A percentile compares a stretch with the other conserved stretches of the same genome.
phyloP scores from a whole-genome alignment of 2,329 filamentous ascomycete species.

The Xylariaceae sp. region DNA sequence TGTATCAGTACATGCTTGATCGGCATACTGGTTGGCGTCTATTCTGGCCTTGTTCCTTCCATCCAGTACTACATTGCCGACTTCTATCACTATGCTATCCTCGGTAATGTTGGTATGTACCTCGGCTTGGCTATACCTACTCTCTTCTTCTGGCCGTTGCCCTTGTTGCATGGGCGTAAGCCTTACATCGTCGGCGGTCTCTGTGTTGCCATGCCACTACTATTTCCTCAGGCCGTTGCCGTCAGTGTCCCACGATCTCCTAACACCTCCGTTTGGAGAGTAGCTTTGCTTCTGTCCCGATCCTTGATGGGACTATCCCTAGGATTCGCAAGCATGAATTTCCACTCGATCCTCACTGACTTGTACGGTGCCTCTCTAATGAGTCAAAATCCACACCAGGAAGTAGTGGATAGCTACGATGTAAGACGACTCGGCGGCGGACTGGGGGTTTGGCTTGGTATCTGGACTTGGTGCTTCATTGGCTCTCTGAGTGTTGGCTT shows the following conservation, averaged over 20 bases:
- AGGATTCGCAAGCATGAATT: constrained; percentile 74
- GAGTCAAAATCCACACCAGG: constrained; percentile 66
- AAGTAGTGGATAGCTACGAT: constrained; percentile 61
- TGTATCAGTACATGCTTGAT: constrained; percentile 69
- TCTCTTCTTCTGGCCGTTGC: constrained; percentile 67
- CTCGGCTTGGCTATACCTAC: constrained; percentile 65
- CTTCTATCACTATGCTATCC: constrained; percentile 58
- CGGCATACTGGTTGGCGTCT: constrained; percentile 67
- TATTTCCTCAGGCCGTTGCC: constrained; percentile 70
- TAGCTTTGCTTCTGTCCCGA: constrained; percentile 58
- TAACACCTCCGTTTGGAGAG: constrained; percentile 50
- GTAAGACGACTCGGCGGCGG: constrained; percentile 70
- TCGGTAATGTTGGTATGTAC: constrained; percentile 71
- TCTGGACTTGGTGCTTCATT: constrained; percentile 74
- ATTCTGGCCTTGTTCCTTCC: constrained; percentile 70
- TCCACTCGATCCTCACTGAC: constrained; percentile 64
- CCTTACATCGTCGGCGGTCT: constrained; percentile 68
- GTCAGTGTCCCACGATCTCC: constrained; percentile 54
- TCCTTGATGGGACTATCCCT: constrained; percentile 62
- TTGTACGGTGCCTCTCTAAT: constrained; percentile 72
- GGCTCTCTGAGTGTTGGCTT: constrained; percentile 69
- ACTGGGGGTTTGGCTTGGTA: constrained; percentile 72
- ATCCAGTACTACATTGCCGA: constrained; percentile 74
- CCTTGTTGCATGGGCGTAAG: constrained; percentile 69
- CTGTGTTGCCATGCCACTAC: constrained; percentile 62